Evolutionary conservation across 2,329 filamentous ascomycete species (phyloP), one percentile per base, ranked within the genome.

Genomic region (Beauveria sp.): DNA sequence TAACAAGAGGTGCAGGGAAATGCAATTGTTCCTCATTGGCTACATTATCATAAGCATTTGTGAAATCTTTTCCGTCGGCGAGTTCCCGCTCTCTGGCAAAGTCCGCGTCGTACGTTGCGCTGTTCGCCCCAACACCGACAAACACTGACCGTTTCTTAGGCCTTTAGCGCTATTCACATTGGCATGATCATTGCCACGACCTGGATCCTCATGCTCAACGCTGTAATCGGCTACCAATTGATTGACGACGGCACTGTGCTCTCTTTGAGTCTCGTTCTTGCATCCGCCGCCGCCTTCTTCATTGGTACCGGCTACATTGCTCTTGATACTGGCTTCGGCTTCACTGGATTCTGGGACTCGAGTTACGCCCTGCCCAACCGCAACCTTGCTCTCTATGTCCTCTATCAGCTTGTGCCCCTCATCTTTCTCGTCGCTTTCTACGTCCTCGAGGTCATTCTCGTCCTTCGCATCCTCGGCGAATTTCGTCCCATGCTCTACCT

Each of bases 1-100:
- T 55, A 10, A 61, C 30, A 50, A 18, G 8, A 8, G 4, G 2
- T 59, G 61, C 70, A 96, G 94, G 74, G 94, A 99, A 76, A 97
- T 99, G 84, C 94, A 99, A 80, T 70, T 97, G 40, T 97, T 99
- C 77, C 84, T 99, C 55, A 64, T 90, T 47, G 88, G 89, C 55
- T 99, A 91, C 73, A 88, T 96, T 61, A 76, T 97, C 62, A 86
- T 97, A 63, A 86, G 90, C 68, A 90, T 99, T 69, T 97, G 92
- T 76, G 94, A 97, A 74, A 96, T 99, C 70, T 97, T 99, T 77
- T 92, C 92, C 0, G 86, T 97, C 41, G 94, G 94, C 67, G 90
- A 88, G 34, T 93, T 99, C 69, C 92, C 93, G 3, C 77, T 97
- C 22, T 78, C 84, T 66, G 77, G 80, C 57, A 84, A 77, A 55